phyloP scores from a whole-genome alignment of 257 asterid species.

The Linderniella brevidens region DNA sequence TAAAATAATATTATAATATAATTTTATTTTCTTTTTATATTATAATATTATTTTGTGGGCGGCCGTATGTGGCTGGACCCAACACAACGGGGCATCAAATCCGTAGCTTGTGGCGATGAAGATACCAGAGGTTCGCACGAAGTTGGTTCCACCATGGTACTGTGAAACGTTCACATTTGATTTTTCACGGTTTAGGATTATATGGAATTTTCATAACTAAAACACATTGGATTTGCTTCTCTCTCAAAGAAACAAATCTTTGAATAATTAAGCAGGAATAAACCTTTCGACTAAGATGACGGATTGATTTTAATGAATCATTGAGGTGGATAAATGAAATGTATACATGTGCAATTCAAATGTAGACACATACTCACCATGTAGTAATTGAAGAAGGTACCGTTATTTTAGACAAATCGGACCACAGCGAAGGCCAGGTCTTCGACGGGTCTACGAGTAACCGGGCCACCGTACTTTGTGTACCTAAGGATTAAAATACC shows the following conservation, averaged over 20 bases:
- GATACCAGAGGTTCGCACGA: slow-evolving; percentile 58
- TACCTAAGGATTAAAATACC: slow-evolving; percentile 20
- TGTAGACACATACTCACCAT: slow-evolving; percentile 22
- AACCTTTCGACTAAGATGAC: too few species aligned
- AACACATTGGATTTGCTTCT: too few species aligned
- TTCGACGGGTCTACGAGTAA: slow-evolving; percentile 44
- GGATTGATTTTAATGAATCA: background rate
- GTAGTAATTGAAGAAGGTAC: slow-evolving; percentile 62
- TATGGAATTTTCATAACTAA: too few species aligned
- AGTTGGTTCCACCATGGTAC: slow-evolving; percentile 76
- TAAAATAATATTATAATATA: too few species aligned
- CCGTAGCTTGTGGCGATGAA: slow-evolving; percentile 58
- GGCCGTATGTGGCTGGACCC: too few species aligned
- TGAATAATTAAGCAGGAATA: too few species aligned
- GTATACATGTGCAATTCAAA: background rate
- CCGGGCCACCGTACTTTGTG: slow-evolving; percentile 47
- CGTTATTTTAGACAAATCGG: slow-evolving; percentile 57
- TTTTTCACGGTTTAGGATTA: too few species aligned
- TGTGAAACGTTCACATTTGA: too few species aligned
- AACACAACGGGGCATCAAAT: slow-evolving; percentile 57
- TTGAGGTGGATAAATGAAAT: slow-evolving; percentile 3
- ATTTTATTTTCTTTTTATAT: too few species aligned
- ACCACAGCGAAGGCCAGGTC: slow-evolving; percentile 64
- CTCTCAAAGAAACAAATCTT: too few species aligned
- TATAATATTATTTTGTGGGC: too few species aligned